phyloP scores from a whole-genome alignment of 2,329 filamentous ascomycete species.

The Aspergillus unguis region DNA sequence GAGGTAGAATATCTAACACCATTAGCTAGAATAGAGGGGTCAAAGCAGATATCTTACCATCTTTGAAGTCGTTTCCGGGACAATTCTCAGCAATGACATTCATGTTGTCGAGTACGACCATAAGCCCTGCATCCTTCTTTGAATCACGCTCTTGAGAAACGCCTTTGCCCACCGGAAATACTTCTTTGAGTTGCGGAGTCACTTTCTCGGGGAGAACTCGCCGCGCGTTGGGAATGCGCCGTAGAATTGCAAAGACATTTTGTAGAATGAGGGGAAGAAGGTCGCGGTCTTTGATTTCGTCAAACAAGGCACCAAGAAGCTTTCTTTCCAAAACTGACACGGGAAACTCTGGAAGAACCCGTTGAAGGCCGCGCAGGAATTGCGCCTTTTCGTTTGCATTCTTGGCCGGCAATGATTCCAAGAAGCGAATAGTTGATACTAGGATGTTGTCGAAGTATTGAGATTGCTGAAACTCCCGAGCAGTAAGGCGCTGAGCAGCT shows the following conservation, averaged over 20 bases:
- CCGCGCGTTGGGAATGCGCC: constrained; percentile 70
- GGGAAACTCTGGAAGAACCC: constrained; percentile 87
- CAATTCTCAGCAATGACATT: constrained; percentile 73
- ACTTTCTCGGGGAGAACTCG: constrained; percentile 81
- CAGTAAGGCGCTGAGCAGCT: constrained; percentile 81
- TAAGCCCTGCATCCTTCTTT: constrained; percentile 80
- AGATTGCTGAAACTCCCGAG: constrained; percentile 89
- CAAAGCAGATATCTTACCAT: constrained; percentile 57
- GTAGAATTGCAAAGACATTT: constrained; percentile 87
- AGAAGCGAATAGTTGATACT: constrained; percentile 91
- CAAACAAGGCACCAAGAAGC: constrained; percentile 78
- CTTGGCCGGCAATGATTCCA: constrained; percentile 88
- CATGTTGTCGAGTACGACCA: constrained; percentile 86
- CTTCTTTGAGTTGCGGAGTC: constrained; percentile 77
- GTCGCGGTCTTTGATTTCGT: constrained; percentile 91
- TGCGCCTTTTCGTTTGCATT: constrained; percentile 85
- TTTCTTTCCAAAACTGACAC: constrained; percentile 94
- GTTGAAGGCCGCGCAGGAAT: constrained; percentile 83
- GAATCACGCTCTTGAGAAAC: constrained; percentile 69
- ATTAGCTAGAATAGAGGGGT: constrained; percentile 21
- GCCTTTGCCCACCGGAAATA: constrained; percentile 61
- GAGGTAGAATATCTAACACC: constrained; percentile 72
- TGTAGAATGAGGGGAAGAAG: constrained; percentile 80
- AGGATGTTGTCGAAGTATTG: constrained; percentile 96
- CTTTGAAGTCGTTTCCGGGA: constrained; percentile 89